phyloP scores from a whole-genome alignment of 495 filamentous ascomycete genomes.

The Penicillium dipodomyicola region DNA sequence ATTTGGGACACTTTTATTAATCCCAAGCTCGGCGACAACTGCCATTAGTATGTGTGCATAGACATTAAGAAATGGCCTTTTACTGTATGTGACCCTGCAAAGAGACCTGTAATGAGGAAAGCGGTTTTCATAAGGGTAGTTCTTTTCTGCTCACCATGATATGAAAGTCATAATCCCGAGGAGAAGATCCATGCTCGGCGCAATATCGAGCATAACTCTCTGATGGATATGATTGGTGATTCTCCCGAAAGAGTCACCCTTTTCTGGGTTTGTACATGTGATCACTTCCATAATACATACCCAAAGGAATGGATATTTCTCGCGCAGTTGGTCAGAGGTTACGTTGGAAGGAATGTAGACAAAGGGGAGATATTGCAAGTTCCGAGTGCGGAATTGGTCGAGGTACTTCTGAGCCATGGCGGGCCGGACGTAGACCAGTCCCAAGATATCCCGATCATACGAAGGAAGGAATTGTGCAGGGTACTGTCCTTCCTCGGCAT shows the following conservation, averaged over 20 bases:
- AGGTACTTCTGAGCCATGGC: slow-evolving; percentile 42
- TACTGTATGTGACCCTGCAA: slow-evolving; percentile 21
- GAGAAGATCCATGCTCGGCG: slow-evolving; percentile 55
- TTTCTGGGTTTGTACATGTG: slow-evolving; percentile 31
- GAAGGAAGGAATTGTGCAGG: not conserved
- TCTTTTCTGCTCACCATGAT: slow-evolving; percentile 37
- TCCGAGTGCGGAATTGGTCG: slow-evolving; percentile 39
- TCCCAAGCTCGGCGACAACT: slow-evolving; percentile 53
- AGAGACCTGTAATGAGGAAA: not conserved
- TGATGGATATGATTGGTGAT: slow-evolving; percentile 45
- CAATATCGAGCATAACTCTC: slow-evolving; percentile 46
- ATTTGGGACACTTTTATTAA: slow-evolving; percentile 46
- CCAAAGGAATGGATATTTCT: slow-evolving; percentile 52
- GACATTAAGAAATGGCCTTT: slow-evolving; percentile 35
- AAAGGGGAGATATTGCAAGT: slow-evolving; percentile 45
- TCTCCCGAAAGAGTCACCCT: slow-evolving; percentile 34
- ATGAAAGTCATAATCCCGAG: slow-evolving; percentile 51
- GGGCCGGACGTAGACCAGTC: slow-evolving; percentile 22
- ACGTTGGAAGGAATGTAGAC: slow-evolving; percentile 41
- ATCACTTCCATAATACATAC: slow-evolving; percentile 52
- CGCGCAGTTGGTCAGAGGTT: slow-evolving; percentile 46
- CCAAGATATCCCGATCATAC: slow-evolving; percentile 12
- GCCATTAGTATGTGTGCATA: slow-evolving; percentile 50
- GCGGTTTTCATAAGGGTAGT: not conserved
- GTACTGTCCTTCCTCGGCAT: slow-evolving; percentile 4